Evolutionary conservation across 257 asterid genomes (phyloP).

Genomic region (Nicotiana tomentosiformis): DNA sequence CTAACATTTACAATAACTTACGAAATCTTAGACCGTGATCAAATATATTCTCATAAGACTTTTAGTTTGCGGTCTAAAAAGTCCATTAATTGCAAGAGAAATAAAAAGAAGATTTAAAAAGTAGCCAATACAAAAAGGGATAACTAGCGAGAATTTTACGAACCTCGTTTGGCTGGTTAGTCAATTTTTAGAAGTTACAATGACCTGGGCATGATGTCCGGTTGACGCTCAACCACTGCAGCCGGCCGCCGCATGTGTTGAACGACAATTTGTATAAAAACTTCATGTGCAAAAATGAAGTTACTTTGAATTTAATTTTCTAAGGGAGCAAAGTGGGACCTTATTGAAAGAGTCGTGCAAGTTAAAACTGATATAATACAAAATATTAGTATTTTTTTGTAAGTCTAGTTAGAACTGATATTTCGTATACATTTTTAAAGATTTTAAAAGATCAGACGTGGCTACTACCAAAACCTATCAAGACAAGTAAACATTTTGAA

Average conservation of each 20-base stretch:
- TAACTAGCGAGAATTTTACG: no score
- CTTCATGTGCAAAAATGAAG: background rate
- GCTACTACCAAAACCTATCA: background rate
- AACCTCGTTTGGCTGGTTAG: background rate
- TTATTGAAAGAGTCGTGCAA: slow-evolving; percentile 4
- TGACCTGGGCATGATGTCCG: background rate
- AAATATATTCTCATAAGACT: no score
- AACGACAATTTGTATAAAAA: background rate
- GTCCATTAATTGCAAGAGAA: no score
- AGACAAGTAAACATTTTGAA: background rate
- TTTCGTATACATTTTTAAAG: background rate
- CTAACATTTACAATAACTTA: no score
- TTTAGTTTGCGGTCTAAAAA: no score
- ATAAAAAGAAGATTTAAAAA: no score
- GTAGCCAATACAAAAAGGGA: no score
- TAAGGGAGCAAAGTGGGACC: background rate
- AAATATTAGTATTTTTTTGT: no score
- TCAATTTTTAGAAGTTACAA: background rate
- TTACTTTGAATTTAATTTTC: background rate
- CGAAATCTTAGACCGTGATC: no score
- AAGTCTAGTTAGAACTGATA: background rate
- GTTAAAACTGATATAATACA: background rate
- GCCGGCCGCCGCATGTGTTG: slow-evolving; percentile 3
- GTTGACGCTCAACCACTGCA: background rate
- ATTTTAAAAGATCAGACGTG: background rate